Evolutionary conservation across 139 green algal species (phyloP).

Genomic region (Chlamydomonas incerta): DNA sequence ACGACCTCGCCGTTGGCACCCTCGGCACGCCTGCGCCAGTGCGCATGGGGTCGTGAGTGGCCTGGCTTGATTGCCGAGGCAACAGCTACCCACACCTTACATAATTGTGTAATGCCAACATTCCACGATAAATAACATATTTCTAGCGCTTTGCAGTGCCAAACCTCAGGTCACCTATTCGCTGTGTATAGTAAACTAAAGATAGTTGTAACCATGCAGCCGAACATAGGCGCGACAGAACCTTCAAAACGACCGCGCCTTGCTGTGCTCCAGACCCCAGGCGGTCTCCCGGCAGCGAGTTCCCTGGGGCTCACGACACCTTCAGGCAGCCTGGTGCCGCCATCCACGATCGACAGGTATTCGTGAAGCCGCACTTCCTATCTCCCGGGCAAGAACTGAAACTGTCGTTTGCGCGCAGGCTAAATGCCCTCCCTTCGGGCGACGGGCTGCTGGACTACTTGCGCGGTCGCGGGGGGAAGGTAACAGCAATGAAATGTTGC

Average conservation of each 20-base stretch:
- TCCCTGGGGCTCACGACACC: not conserved
- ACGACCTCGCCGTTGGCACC: constrained; percentile 59
- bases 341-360: constrained; percentile 25
- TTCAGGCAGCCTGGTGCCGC: not conserved
- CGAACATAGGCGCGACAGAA: not conserved
- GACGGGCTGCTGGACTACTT: constrained; percentile 48
- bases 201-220: too few relatives aligned
- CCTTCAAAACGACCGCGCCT: not conserved
- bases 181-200: too few relatives aligned
- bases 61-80: too few relatives aligned
- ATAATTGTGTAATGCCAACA: too few relatives aligned
- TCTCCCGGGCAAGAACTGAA: not conserved
- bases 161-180: too few relatives aligned
- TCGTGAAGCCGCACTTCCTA: too few relatives aligned
- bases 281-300: not conserved
- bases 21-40: constrained; percentile 24
- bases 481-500: too few relatives aligned
- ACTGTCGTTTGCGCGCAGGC: not conserved
- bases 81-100: too few relatives aligned
- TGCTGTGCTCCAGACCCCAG: constrained; percentile 8
- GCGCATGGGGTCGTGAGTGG: too few relatives aligned
- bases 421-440: not conserved
- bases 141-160: too few relatives aligned
- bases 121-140: too few relatives aligned
- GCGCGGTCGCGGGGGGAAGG: constrained; percentile 42